Base-by-base conservation (phyloP, 2,329 filamentous ascomycete genomes). In the Fusarium nodosum region DNA sequence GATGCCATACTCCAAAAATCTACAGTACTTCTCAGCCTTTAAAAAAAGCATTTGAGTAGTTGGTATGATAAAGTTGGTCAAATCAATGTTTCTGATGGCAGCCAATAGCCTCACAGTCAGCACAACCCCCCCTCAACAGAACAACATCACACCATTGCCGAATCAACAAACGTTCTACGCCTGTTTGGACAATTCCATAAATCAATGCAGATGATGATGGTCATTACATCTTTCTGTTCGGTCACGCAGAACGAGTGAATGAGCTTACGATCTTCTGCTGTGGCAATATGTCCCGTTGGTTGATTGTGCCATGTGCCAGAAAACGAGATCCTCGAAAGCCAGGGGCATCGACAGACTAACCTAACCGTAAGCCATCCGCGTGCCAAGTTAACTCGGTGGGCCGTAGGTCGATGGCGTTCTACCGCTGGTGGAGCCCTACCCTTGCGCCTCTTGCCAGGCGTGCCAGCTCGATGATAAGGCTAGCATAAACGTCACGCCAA, bases 361-460 rank as follows among this genome's bases (percentile, higher is more conserved):
- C 58, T 74, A 73, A 64, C 63, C 58, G 57, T 61, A 74, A 74
- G 72, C 72, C 72, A 74, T 71, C 72, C 72, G 71, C 71, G 66
- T 74, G 72, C 72, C 69, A 74, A 72, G 66, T 64, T 67, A 66
- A 60, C 57, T 51, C 44, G 54, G 63, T 71, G 52, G 62, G 44
- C 56, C 62, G 41, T 58, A 68, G 46, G 36, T 52, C 54, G 45
- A 70, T 68, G 69, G 72, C 46, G 69, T 66, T 66, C 67, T 68
- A 39, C 60, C 56, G 56, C 54, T 48, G 67, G 67, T 68, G 62
- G 64, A 64, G 59, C 50, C 39, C 44, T 51, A 50, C 42, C 65
- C 61, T 42, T 59, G 51, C 47, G 34, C 53, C 56, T 31, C 53
- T 60, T 38, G 48, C 52, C 36, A 22, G 36, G 36, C 20, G 36